A percentile compares a stretch with the other conserved stretches of the same genome.
phyloP scores from a whole-genome alignment of 306 rosid species.

The Fragaria iinumae region DNA sequence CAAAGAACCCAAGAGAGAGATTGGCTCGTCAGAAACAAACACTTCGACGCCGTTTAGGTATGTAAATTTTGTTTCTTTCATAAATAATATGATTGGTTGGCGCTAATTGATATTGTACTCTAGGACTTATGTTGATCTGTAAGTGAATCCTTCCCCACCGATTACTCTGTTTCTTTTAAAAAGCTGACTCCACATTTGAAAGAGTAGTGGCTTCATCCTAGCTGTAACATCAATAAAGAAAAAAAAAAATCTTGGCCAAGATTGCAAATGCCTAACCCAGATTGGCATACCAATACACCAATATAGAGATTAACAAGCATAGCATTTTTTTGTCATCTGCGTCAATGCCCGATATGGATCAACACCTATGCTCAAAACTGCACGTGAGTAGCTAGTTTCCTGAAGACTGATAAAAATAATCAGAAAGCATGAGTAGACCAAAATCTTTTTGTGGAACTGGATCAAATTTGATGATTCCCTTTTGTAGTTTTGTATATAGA shows the following conservation, averaged over 20 bases:
- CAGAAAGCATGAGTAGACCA: background rate
- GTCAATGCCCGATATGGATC: background rate
- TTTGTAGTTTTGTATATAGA: background rate
- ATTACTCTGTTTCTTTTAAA: background rate
- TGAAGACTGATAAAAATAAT: background rate
- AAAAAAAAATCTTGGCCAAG: background rate
- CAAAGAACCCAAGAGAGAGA: conserved; percentile 79
- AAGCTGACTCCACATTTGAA: background rate
- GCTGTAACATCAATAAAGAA: background rate
- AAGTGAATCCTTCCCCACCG: background rate
- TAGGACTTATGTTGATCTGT: background rate
- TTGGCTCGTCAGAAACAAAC: conserved; percentile 93
- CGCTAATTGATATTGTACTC: background rate
- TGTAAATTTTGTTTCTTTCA: background rate
- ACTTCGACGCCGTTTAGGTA: conserved; percentile 89
- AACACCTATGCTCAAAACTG: background rate
- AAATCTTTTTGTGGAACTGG: no score
- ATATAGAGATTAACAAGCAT: background rate
- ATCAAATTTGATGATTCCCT: background rate
- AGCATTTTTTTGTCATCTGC: background rate
- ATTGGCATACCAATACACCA: background rate
- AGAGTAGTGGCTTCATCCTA: background rate
- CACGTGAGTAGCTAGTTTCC: background rate
- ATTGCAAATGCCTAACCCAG: background rate
- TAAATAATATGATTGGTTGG: conserved; percentile 2